Evolutionary conservation across 331 rosid genomes (phyloP).

Genomic region (Quercus phellos): DNA sequence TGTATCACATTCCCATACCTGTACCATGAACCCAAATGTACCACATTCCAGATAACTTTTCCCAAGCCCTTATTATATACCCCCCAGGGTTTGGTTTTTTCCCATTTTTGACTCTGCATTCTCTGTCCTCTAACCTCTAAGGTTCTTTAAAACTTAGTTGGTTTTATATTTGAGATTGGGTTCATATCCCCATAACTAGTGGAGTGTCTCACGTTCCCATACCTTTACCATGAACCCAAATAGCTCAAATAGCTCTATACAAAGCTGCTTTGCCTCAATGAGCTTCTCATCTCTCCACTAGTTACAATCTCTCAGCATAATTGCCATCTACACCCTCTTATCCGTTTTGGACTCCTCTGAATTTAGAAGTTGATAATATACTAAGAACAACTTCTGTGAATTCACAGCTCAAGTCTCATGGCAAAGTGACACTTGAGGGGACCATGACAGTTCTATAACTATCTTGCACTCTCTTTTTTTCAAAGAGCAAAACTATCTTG

Average conservation of each 20-base stretch:
- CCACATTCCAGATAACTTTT: not conserved
- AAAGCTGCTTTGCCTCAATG: not conserved
- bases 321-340: not conserved
- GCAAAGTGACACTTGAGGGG: too few relatives aligned
- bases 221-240: too few relatives aligned
- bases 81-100: not conserved
- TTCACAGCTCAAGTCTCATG: too few relatives aligned
- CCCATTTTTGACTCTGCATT: not conserved
- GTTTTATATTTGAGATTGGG: too few relatives aligned
- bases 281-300: not conserved
- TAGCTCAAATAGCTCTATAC: not conserved
- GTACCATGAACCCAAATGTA: not conserved
- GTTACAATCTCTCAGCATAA: not conserved
- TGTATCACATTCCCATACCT: not conserved
- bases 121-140: not conserved
- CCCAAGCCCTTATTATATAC: not conserved
- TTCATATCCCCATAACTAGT: too few relatives aligned
- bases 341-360: not conserved
- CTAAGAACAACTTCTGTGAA: not conserved
- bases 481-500: not conserved
- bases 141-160: not conserved
- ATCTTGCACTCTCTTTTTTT: too few relatives aligned
- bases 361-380: not conserved
- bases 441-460: too few relatives aligned
- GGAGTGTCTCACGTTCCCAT: too few relatives aligned